phyloP scores from a whole-genome alignment of 768 basidiomycete genomes.

The Coprinopsis sp. region DNA sequence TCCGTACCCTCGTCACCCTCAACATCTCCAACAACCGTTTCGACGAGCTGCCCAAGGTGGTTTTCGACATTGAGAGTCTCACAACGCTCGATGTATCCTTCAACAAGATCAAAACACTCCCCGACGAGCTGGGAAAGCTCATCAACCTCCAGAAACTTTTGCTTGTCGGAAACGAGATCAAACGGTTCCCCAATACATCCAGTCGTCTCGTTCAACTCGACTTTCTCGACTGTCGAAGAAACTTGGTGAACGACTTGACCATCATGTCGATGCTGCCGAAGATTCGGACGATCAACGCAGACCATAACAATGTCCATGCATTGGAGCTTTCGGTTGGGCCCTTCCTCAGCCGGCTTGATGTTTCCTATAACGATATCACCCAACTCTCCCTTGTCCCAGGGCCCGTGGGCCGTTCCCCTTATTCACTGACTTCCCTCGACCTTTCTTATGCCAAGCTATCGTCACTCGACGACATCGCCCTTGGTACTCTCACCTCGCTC shows the following conservation, averaged over 20 bases:
- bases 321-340: conserved; percentile 77
- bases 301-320: conserved; percentile 78
- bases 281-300: conserved; percentile 65
- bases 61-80: conserved; percentile 70
- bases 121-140: conserved; percentile 73
- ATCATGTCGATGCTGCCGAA: conserved; percentile 64
- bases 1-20: conserved; percentile 66
- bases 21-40: conserved; percentile 98
- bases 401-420: conserved; percentile 38
- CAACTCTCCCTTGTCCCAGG: conserved; percentile 59
- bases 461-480: conserved; percentile 66
- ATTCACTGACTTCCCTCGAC: conserved; percentile 29
- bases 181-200: conserved; percentile 62
- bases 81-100: conserved; percentile 91
- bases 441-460: conserved; percentile 39
- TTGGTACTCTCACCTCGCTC: conserved; percentile 71
- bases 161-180: conserved; percentile 83
- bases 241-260: conserved; percentile 73
- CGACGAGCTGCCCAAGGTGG: conserved; percentile 62
- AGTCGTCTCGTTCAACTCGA: conserved; percentile 52
- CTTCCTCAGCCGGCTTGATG: conserved; percentile 59
- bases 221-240: conserved; percentile 81
- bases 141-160: conserved; percentile 63
- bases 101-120: conserved; percentile 81
- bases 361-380: conserved; percentile 87